A percentile compares a stretch with the other conserved stretches of the same genome.
Conservation (phyloP, 805 yeast genomes). For the Candida ortonii region DNA sequence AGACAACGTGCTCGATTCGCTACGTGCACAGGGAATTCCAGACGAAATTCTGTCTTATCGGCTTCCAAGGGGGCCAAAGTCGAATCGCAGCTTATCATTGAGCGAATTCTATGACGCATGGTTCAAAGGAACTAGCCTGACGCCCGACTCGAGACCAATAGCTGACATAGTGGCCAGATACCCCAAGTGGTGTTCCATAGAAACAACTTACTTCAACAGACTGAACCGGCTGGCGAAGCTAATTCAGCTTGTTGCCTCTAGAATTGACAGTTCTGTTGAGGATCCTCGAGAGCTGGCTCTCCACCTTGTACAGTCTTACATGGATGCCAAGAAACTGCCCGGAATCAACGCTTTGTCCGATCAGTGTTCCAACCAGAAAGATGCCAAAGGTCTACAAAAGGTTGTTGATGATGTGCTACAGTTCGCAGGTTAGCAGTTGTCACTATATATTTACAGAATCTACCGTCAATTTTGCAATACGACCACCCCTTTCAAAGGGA, state of each 20-base stretch:
- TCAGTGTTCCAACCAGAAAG: slow-evolving; percentile 14
- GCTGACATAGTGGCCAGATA: slow-evolving; percentile 6
- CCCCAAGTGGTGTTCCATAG: slow-evolving; percentile 17
- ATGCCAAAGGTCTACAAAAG: slow-evolving; percentile 13
- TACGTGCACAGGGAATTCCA: slow-evolving; percentile 7
- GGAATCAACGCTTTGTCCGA: slow-evolving; percentile 18
- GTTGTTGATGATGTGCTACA: slow-evolving; percentile 11
- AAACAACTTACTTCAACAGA: slow-evolving; percentile 17
- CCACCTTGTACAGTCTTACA: too few species aligned
- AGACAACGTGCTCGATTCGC: too few species aligned
- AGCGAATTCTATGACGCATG: slow-evolving; percentile 17
- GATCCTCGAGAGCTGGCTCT: too few species aligned
- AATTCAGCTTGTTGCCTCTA: slow-evolving; percentile 11
- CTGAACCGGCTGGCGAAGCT: slow-evolving; percentile 15
- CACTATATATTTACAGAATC: too few species aligned
- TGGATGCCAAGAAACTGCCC: slow-evolving; percentile 10
- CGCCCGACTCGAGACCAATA: slow-evolving; percentile 14
- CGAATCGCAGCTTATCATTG: slow-evolving; percentile 11
- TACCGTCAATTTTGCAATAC: too few species aligned
- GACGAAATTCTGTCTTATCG: slow-evolving; percentile 13
- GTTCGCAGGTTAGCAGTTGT: too few species aligned
- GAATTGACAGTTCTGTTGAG: too few species aligned
- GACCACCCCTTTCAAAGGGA: slow-evolving; percentile 34
- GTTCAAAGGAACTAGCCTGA: slow-evolving; percentile 12
- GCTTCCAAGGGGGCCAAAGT: slow-evolving; percentile 17